Conservation (phyloP, 2,329 filamentous ascomycete species). For the Aspergillus tamarii region DNA sequence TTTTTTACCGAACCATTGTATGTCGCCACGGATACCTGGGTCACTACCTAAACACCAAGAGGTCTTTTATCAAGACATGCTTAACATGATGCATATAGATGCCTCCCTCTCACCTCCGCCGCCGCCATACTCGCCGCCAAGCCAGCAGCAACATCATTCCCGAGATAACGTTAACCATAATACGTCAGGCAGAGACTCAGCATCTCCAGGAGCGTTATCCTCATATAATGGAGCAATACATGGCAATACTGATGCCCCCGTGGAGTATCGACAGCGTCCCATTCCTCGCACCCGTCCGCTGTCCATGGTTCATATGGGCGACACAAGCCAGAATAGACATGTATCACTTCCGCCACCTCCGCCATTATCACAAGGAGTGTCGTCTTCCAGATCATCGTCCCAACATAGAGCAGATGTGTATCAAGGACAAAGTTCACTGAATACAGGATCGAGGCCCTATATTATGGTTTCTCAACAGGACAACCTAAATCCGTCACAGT, state of each 20-base stretch:
- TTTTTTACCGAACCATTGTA: not conserved
- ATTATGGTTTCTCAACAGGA: constrained; percentile 28
- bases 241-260: constrained; percentile 22
- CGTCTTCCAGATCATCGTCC: constrained; percentile 38
- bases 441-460: constrained; percentile 24
- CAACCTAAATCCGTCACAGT: constrained; percentile 22
- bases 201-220: constrained; percentile 22
- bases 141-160: constrained; percentile 25
- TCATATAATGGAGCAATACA: constrained; percentile 22
- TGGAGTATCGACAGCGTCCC: constrained; percentile 30
- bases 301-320: constrained; percentile 34
- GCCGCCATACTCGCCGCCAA: constrained; percentile 44
- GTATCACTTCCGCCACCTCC: constrained; percentile 41
- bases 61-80: not conserved
- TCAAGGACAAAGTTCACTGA: constrained; percentile 23
- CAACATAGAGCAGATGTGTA: constrained; percentile 33
- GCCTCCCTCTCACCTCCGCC: constrained; percentile 39
- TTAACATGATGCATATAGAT: constrained; percentile 27
- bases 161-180: constrained; percentile 22
- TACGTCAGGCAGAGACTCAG: constrained; percentile 20
- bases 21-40: not conserved
- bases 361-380: constrained; percentile 34
- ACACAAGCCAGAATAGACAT: constrained; percentile 32
- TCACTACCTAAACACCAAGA: not conserved
- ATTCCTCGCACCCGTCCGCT: constrained; percentile 35